These are phyloP conservation scores for Coelastrella sp. DNA, from an alignment of 139 green algal genomes.

Conservation along the genomic window DNA sequence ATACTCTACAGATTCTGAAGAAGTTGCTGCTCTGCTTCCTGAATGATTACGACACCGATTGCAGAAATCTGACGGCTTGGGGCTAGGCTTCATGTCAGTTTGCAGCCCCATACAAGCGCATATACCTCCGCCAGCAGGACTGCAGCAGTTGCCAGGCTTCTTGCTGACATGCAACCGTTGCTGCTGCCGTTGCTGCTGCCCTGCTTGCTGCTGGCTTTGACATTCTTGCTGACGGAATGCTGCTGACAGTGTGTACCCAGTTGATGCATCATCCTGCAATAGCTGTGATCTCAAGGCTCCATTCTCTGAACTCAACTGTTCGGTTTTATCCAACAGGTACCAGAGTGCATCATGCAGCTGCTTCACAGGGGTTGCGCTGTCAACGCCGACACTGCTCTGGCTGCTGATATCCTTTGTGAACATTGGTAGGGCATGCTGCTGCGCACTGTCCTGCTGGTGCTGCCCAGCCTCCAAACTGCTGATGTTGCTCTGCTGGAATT, in stretches of 20 bases:
- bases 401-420: background rate
- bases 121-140: background rate
- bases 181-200: constrained; percentile 9
- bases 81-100: too few relatives aligned
- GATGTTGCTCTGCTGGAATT: constrained; percentile 1
- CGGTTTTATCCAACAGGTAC: constrained; percentile 24
- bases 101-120: too few relatives aligned
- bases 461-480: background rate
- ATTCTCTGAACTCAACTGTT: constrained; percentile 10
- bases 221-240: background rate
- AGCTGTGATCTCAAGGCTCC: constrained; percentile 5
- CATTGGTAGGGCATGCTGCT: background rate
- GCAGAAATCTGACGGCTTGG: too few relatives aligned
- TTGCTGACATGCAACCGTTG: background rate
- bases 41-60: too few relatives aligned
- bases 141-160: background rate
- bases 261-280: background rate
- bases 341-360: constrained; percentile 1
- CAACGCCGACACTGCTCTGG: background rate
- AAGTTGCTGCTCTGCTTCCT: too few relatives aligned
- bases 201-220: background rate
- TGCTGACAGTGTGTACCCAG: background rate
- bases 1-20: too few relatives aligned
- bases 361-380: background rate
- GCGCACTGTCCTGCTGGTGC: background rate